phyloP scores from a whole-genome alignment of 2,329 filamentous ascomycete genomes.

The Aspergillus quadrilineatus region DNA sequence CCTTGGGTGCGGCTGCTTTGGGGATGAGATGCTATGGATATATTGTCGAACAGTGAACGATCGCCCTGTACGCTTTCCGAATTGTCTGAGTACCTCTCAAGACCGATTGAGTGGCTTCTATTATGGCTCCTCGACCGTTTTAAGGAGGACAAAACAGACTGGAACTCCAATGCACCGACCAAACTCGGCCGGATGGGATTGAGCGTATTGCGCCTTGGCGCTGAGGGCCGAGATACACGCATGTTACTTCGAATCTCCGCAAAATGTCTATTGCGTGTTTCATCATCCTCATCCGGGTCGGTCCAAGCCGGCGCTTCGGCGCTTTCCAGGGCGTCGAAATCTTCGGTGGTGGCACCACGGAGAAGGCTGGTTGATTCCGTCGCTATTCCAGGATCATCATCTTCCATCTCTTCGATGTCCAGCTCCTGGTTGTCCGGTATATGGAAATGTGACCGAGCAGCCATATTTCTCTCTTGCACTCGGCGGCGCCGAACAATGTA shows the following conservation, averaged over 20 bases:
- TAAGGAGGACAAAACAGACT: slow-evolving; percentile 83
- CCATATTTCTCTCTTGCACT: slow-evolving; percentile 64
- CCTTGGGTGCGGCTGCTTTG: slow-evolving; percentile 27
- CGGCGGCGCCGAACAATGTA: slow-evolving; percentile 65
- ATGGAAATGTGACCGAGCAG: slow-evolving; percentile 72
- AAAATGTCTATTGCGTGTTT: slow-evolving; percentile 59
- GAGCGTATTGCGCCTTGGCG: slow-evolving; percentile 68
- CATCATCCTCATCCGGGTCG: slow-evolving; percentile 57
- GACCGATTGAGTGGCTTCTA: slow-evolving; percentile 62
- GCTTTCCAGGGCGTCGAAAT: slow-evolving; percentile 62
- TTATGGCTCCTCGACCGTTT: slow-evolving; percentile 77
- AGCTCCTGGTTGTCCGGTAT: slow-evolving; percentile 59
- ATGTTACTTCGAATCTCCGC: slow-evolving; percentile 91
- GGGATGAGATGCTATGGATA: slow-evolving; percentile 51
- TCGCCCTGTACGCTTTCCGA: slow-evolving; percentile 35
- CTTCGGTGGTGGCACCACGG: slow-evolving; percentile 56
- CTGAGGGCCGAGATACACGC: slow-evolving; percentile 73
- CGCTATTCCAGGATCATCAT: slow-evolving; percentile 52
- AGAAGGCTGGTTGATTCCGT: slow-evolving; percentile 47
- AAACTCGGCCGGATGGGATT: slow-evolving; percentile 89
- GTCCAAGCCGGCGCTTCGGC: slow-evolving; percentile 48
- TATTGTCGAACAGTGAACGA: slow-evolving; percentile 48
- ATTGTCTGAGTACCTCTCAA: slow-evolving; percentile 69
- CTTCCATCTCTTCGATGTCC: slow-evolving; percentile 57
- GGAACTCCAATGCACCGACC: slow-evolving; percentile 89